Evolutionary conservation across 805 yeast genomes (phyloP).

Genomic region (Yarrowia divulgata): DNA sequence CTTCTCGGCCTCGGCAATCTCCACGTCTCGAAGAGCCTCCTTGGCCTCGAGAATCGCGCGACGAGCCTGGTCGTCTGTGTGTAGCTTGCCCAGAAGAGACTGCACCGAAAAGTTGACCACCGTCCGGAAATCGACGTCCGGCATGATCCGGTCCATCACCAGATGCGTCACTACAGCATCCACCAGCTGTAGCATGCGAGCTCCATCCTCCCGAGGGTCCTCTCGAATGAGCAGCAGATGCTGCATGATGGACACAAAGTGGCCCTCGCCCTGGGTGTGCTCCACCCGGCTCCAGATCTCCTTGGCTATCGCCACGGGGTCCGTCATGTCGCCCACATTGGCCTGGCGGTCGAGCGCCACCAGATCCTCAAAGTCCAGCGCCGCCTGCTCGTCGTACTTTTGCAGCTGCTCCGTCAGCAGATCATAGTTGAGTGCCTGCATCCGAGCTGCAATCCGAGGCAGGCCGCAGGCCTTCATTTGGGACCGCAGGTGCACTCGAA

Average conservation of each 20-base stretch:
- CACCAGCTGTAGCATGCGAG: constrained; percentile 63
- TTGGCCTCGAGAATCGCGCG: constrained; percentile 68
- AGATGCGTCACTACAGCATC: constrained; percentile 71
- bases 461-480: constrained; percentile 67
- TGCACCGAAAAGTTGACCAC: constrained; percentile 80
- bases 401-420: constrained; percentile 69
- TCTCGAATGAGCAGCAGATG: constrained; percentile 61
- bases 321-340: constrained; percentile 64
- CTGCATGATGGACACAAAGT: constrained; percentile 68
- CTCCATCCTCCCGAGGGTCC: constrained; percentile 54
- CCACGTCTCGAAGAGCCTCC: constrained; percentile 60
- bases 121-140: constrained; percentile 61
- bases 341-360: constrained; percentile 52
- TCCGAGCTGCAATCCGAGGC: constrained; percentile 58
- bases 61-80: constrained; percentile 85
- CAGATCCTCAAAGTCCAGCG: constrained; percentile 61
- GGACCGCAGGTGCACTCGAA: constrained; percentile 64
- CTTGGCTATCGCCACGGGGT: constrained; percentile 72
- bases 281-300: constrained; percentile 65
- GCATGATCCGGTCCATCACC: constrained; percentile 57
- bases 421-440: constrained; percentile 63
- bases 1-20: constrained; percentile 64
- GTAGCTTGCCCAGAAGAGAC: constrained; percentile 69
- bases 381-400: constrained; percentile 64
- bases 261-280: constrained; percentile 65